phyloP scores from a whole-genome alignment of 2,329 filamentous ascomycete genomes.

The Sclerotiophoma versabilis region DNA sequence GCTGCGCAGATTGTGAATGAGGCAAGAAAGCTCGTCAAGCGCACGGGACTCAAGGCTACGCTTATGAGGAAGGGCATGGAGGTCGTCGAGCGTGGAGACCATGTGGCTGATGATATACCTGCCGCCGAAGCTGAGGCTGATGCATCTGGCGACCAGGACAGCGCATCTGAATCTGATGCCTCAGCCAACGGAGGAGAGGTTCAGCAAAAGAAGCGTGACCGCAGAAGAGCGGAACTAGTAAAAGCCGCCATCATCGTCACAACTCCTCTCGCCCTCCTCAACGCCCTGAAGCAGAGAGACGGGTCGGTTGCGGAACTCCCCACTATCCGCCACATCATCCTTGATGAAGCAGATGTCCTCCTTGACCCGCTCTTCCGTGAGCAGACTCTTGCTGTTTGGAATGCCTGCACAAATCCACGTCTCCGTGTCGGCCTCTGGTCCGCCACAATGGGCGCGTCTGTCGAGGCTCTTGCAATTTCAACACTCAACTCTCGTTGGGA shows the following conservation, averaged over 20 bases:
- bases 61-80: slow-evolving; percentile 87
- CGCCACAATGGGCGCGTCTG: slow-evolving; percentile 93
- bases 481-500: slow-evolving; percentile 57
- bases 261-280: slow-evolving; percentile 79
- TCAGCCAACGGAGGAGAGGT: slow-evolving; percentile 44
- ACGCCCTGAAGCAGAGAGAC: slow-evolving; percentile 66
- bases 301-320: slow-evolving; percentile 63
- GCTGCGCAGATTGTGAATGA: slow-evolving; percentile 67
- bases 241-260: slow-evolving; percentile 82
- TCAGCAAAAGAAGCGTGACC: slow-evolving; percentile 43
- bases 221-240: slow-evolving; percentile 59
- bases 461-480: slow-evolving; percentile 79
- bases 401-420: slow-evolving; percentile 72
- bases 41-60: slow-evolving; percentile 79
- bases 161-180: slow-evolving; percentile 43
- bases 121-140: slow-evolving; percentile 46
- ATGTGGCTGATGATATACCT: slow-evolving; percentile 38
- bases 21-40: slow-evolving; percentile 78
- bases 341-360: slow-evolving; percentile 96
- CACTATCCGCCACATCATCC: slow-evolving; percentile 74
- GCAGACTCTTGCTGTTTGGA: slow-evolving; percentile 86
- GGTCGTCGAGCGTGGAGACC: slow-evolving; percentile 53
- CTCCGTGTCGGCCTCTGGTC: slow-evolving; percentile 88
- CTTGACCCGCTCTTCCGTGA: slow-evolving; percentile 89
- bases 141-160: slow-evolving; percentile 50